Percentiles rank a stretch among this genome's conserved stretches.
phyloP scores from a whole-genome alignment of 192 early-diverging fungal genomes.

The Chytriomyces confervae region DNA sequence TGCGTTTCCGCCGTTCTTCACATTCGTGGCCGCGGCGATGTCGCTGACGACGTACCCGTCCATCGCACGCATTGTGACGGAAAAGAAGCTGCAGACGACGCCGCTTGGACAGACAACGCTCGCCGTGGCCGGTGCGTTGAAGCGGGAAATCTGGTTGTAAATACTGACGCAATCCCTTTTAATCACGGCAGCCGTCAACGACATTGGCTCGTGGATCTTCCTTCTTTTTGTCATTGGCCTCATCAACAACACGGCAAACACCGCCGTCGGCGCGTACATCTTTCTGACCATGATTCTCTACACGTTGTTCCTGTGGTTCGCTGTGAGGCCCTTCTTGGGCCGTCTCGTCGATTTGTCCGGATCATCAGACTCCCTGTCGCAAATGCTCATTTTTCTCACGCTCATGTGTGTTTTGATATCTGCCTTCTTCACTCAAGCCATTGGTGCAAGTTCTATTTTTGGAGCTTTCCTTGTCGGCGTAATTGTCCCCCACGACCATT shows the following conservation, averaged over 20 bases:
- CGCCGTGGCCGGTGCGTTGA: slow-evolving; percentile 61
- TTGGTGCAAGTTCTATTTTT: slow-evolving; percentile 93
- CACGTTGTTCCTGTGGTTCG: slow-evolving; percentile 73
- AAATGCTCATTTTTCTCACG: slow-evolving; percentile 72
- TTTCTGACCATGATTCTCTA: slow-evolving; percentile 78
- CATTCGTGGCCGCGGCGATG: slow-evolving; percentile 93
- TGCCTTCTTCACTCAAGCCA: slow-evolving; percentile 77
- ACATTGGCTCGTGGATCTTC: slow-evolving; percentile 83
- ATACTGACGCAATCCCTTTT: no score
- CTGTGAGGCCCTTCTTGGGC: slow-evolving; percentile 68
- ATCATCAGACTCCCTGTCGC: slow-evolving; percentile 36
- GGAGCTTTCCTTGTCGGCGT: slow-evolving; percentile 88
- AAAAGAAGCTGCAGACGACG: slow-evolving; percentile 82
- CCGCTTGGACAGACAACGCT: slow-evolving; percentile 81
- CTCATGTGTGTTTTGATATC: slow-evolving; percentile 75
- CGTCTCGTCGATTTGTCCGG: slow-evolving; percentile 31
- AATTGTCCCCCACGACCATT: slow-evolving; percentile 23
- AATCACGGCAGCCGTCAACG: slow-evolving; percentile 67
- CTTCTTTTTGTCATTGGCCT: slow-evolving; percentile 80
- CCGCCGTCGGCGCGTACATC: slow-evolving; percentile 79
- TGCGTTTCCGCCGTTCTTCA: slow-evolving; percentile 65
- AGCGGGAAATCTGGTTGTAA: no score
- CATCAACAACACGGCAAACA: slow-evolving; percentile 80
- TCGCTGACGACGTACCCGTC: slow-evolving; percentile 95
- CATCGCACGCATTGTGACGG: slow-evolving; percentile 90